A percentile compares a stretch with the other conserved stretches of the same genome.
These are phyloP conservation scores for Saccharomyces eubayanus DNA, from an alignment of 805 yeast genomes.

Conservation along the genomic window DNA sequence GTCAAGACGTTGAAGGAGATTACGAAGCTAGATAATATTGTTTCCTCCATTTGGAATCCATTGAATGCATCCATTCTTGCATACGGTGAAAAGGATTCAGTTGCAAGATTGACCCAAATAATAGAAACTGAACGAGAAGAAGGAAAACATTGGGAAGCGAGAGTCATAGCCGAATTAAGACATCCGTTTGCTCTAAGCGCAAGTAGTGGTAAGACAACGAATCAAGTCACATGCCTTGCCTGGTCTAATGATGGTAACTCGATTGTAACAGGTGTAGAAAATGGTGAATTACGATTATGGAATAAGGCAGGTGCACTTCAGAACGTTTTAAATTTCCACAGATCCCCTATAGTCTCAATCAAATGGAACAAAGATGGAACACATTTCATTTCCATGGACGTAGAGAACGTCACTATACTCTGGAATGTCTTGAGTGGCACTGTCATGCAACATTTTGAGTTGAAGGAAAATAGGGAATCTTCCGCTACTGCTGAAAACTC, in stretches of 20 bases:
- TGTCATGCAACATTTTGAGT: slow-evolving; percentile 40
- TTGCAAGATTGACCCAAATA: slow-evolving; percentile 33
- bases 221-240: slow-evolving; percentile 32
- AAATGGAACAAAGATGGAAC: slow-evolving; percentile 55
- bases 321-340: slow-evolving; percentile 46
- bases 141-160: background rate
- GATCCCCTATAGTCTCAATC: slow-evolving; percentile 45
- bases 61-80: slow-evolving; percentile 38
- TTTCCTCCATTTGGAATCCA: slow-evolving; percentile 54
- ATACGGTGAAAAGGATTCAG: slow-evolving; percentile 44
- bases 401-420: slow-evolving; percentile 42
- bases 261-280: slow-evolving; percentile 54
- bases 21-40: slow-evolving; percentile 36
- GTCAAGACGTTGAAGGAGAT: slow-evolving; percentile 34
- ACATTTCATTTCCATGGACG: slow-evolving; percentile 53
- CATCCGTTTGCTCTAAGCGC: slow-evolving; percentile 31
- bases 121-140: slow-evolving; percentile 28
- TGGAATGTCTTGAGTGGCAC: slow-evolving; percentile 60
- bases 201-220: slow-evolving; percentile 13
- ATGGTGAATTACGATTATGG: slow-evolving; percentile 79
- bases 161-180: slow-evolving; percentile 16
- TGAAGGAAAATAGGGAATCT: slow-evolving; percentile 12
- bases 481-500: slow-evolving; percentile 1
- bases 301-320: slow-evolving; percentile 56
- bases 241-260: slow-evolving; percentile 65